A percentile compares a stretch with the other conserved stretches of the same genome.
Conservation (phyloP, 2,329 filamentous ascomycete genomes). For the Westerdykella ornata region DNA sequence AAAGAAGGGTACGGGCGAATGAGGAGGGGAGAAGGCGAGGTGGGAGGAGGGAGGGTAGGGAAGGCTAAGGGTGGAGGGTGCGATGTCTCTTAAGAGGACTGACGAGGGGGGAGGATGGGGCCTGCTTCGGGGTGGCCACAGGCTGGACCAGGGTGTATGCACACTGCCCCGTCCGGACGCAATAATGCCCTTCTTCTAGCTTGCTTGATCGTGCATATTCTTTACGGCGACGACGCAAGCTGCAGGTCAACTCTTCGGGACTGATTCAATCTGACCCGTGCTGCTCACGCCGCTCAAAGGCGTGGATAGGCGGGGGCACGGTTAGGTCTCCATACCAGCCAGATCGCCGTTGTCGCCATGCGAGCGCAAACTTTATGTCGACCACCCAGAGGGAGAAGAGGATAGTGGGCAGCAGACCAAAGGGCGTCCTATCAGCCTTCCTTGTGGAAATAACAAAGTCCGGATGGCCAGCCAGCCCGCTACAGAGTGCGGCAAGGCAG, state of each 20-base stretch:
- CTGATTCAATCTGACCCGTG: conserved; percentile 34
- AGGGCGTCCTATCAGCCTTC: conserved; percentile 23
- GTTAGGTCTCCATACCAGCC: too few species aligned
- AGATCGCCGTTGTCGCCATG: conserved; percentile 28
- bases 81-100: conserved; percentile 32
- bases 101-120: conserved; percentile 29
- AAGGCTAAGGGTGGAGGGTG: conserved; percentile 36
- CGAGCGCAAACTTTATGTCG: conserved; percentile 12
- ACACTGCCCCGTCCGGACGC: conserved; percentile 36
- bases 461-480: conserved; percentile 1
- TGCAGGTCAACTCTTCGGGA: conserved; percentile 27
- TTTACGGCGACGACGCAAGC: conserved; percentile 28
- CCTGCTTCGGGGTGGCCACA: conserved; percentile 33
- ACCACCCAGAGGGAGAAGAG: conserved; percentile 31
- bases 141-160: conserved; percentile 32
- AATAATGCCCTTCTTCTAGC: conserved; percentile 27
- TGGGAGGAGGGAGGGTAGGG: conserved; percentile 37
- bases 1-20: conserved; percentile 37
- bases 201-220: conserved; percentile 32
- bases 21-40: conserved; percentile 40
- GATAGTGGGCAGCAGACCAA: conserved; percentile 8
- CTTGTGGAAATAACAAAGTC: conserved; percentile 19
- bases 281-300: conserved; percentile 19
- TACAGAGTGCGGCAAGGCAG: conserved; percentile 16
- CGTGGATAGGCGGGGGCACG: conserved; percentile 29